Evolutionary conservation across 2,329 filamentous ascomycete genomes (phyloP), one percentile per base, ranked within the genome.

Genomic region (Talaromyces pinophilus): DNA sequence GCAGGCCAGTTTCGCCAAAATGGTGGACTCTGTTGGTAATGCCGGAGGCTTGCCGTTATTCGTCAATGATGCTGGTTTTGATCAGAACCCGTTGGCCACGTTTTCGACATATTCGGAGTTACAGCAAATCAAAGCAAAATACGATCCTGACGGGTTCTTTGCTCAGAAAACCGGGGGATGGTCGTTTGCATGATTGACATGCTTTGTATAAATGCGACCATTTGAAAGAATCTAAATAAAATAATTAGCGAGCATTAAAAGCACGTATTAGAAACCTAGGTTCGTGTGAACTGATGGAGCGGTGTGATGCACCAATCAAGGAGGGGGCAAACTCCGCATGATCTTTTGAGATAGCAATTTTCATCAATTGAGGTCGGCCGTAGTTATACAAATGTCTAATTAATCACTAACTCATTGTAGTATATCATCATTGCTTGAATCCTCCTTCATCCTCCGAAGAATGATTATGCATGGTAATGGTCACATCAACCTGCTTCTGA

Each of bases 71-170:
- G 73, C 74, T 77, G 83, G 22, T 42, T 25, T 62, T 28, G 73
- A 75, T 57, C 73, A 75, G 63, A 66, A 72, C 17, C 72, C 73
- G 3, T 50, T 74, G 57, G 65, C 71, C 19, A 71, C 73, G 19
- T 75, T 75, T 62, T 70, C 76, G 13, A 75, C 71, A 22, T 80
- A 77, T 55, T 44, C 67, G 7, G 73, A 71, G 66, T 67, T 82
- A 62, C 71, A 73, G 59, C 68, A 70, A 62, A 72, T 82, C 35
- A 82, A 82, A 75, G 73, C 73, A 67, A 73, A 74, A 68, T 75
- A 79, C 48, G 80, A 82, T 64, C 79, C 80, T 0, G 71, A 55
- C 30, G 52, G 8, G 8, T 55, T 55, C 52, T 55, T 55, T 38
- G 10, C 30, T 22, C 28, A 35, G 3, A 55, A 55, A 5, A 55